Evolutionary conservation across 2,329 filamentous ascomycete species (phyloP).

Genomic region (Sarocladiaceae sp.): DNA sequence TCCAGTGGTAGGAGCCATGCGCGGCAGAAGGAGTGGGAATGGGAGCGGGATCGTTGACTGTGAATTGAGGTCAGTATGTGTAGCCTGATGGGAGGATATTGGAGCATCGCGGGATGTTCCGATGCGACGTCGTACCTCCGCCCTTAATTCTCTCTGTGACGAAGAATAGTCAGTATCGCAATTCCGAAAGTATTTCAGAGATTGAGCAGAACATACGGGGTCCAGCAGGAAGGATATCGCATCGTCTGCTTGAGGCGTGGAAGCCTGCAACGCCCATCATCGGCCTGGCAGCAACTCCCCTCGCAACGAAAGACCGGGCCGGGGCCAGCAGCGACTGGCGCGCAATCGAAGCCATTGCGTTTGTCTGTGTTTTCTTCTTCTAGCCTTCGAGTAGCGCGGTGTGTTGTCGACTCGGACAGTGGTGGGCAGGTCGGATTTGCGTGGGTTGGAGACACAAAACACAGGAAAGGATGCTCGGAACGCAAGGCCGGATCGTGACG

Average conservation of each 20-base stretch:
- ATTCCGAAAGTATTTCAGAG: not conserved
- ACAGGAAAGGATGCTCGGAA: conserved; percentile 5
- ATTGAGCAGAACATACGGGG: conserved; percentile 55
- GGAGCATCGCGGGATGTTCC: not conserved
- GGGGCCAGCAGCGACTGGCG: conserved; percentile 44
- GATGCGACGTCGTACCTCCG: conserved; percentile 49
- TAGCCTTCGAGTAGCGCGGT: not conserved
- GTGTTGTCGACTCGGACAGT: not conserved
- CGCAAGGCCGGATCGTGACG: conserved; percentile 6
- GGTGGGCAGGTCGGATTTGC: too few relatives aligned
- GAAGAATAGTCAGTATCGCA: conserved; percentile 10
- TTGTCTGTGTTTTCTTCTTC: conserved; percentile 14
- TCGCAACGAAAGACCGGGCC: conserved; percentile 11
- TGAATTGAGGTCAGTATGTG: conserved; percentile 8
- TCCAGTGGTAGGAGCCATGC: conserved; percentile 98
- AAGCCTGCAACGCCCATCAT: conserved; percentile 65
- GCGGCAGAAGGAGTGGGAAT: conserved; percentile 65
- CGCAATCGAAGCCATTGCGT: conserved; percentile 50
- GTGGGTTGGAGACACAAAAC: conserved; percentile 15
- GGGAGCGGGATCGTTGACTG: conserved; percentile 80
- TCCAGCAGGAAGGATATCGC: conserved; percentile 77
- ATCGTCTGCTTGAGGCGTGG: conserved; percentile 70
- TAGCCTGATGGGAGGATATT: conserved; percentile 10
- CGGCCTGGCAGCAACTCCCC: conserved; percentile 12
- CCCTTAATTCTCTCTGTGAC: conserved; percentile 65